A percentile compares a stretch with the other conserved stretches of the same genome.
Evolutionary conservation across 768 basidiomycete genomes (phyloP).

Genomic region (Mycena leptocephala): DNA sequence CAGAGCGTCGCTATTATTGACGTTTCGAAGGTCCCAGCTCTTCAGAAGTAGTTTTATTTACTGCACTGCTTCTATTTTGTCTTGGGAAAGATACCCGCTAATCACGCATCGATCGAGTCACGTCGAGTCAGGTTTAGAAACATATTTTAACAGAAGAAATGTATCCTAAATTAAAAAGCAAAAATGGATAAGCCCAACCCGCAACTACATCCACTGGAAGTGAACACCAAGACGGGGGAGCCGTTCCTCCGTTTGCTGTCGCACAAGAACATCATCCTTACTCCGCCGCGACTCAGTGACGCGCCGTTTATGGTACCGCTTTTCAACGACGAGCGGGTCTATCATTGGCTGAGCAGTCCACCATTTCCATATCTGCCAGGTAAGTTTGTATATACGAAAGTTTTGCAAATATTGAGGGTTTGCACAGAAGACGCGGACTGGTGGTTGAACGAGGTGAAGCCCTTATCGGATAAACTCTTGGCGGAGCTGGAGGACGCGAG

Average conservation of each 20-base stretch:
- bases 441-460: conserved; percentile 47
- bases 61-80: not conserved
- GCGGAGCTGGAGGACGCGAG: conserved; percentile 33
- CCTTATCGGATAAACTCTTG: conserved; percentile 48
- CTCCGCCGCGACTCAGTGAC: conserved; percentile 71
- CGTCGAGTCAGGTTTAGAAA: not conserved
- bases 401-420: not conserved
- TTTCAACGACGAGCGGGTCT: conserved; percentile 69
- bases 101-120: not conserved
- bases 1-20: conserved; percentile 80
- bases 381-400: conserved; percentile 32
- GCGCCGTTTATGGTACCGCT: conserved; percentile 50
- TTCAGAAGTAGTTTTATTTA: conserved; percentile 33
- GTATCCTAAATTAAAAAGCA: not conserved
- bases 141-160: not conserved
- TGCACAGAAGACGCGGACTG: conserved; percentile 53
- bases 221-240: conserved; percentile 54
- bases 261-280: conserved; percentile 72
- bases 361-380: conserved; percentile 69
- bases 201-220: conserved; percentile 47
- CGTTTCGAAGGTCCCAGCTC: conserved; percentile 62
- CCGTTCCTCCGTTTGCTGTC: conserved; percentile 66
- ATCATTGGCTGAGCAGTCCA: conserved; percentile 60
- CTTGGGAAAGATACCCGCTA: not conserved
- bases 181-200: conserved; percentile 12